Base-by-base conservation (phyloP, 1,284 basidiomycete genomes). In the Veloporphyrellus conicus region DNA sequence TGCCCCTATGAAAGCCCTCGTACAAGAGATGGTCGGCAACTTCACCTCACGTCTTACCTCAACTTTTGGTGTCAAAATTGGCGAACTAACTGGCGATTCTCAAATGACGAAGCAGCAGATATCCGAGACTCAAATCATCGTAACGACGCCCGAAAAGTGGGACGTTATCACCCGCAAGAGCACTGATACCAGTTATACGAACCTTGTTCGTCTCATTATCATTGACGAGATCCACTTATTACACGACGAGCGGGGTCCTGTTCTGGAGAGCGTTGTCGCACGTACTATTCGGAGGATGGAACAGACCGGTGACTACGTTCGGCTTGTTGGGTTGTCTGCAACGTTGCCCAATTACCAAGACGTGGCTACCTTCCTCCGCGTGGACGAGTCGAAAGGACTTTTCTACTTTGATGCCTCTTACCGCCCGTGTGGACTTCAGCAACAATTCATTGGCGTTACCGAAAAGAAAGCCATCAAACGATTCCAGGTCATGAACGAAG, bases 401-500 rank as follows among this genome's bases (percentile, higher is more conserved):
- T 98, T 99, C 75, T 96, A 94, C 75, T 99, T 99, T 64, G 95
- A 99, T 61, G 84, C 92, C 1, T 82, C 92, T 1, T 93, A 90
- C 65, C 82, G 96, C 39, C 96, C 96, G 10, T 97, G 95, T 63
- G 57, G 62, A 35, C 82, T 99, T 31, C 93, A 95, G 64, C 94
- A 98, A 60, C 93, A 97, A 62, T 98, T 97, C 68, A 85, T 99
- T 54, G 96, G 96, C 53, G 86, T 99, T 54, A 98, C 95, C 0
- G 96, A 99, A 74, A 98, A 97, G 78, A 99, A 98, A 72, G 96
- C 96, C 0, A 98, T 99, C 78, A 98, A 96, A 69, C 84, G 96
- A 4, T 90, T 95, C 64, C 93, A 98, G 65, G 86, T 98, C 53
- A 95, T 93, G 81, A 99, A 99, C 71, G 94, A 99, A 66, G 94